Conservation (phyloP, 2,329 filamentous ascomycete genomes). For the Xenosphaeropsis pyriputrescens region DNA sequence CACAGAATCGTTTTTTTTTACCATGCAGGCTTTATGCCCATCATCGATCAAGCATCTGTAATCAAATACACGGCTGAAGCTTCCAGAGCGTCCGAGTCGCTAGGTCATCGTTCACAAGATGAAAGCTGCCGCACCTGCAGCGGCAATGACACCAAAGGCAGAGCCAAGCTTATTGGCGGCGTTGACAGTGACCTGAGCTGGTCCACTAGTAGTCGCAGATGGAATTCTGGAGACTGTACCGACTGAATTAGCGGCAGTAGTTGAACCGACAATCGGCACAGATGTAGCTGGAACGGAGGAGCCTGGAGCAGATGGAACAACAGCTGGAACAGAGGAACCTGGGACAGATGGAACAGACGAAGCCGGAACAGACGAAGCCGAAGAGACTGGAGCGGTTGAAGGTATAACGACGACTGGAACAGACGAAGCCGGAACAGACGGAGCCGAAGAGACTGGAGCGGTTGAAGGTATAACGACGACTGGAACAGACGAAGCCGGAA, state of each 20-base stretch:
- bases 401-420: not conserved
- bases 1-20: no score
- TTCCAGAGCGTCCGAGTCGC: not conserved
- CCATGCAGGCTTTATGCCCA: no score
- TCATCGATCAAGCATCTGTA: no score
- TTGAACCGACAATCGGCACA: not conserved
- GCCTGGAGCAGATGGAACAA: not conserved
- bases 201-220: not conserved
- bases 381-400: no score
- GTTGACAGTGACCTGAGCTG: not conserved
- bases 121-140: not conserved
- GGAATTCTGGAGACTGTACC: not conserved
- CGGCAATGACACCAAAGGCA: constrained; percentile 1
- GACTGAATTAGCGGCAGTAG: no score
- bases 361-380: no score
- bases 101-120: not conserved
- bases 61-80: no score
- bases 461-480: not conserved
- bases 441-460: no score
- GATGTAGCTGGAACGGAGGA: not conserved
- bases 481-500: not conserved
- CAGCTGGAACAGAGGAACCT: no score
- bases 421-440: not conserved
- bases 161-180: constrained; percentile 1
- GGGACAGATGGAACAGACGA: not conserved